Conservation (phyloP, 108 stramenopile species). For the Fragilariopsis cylindrus region DNA sequence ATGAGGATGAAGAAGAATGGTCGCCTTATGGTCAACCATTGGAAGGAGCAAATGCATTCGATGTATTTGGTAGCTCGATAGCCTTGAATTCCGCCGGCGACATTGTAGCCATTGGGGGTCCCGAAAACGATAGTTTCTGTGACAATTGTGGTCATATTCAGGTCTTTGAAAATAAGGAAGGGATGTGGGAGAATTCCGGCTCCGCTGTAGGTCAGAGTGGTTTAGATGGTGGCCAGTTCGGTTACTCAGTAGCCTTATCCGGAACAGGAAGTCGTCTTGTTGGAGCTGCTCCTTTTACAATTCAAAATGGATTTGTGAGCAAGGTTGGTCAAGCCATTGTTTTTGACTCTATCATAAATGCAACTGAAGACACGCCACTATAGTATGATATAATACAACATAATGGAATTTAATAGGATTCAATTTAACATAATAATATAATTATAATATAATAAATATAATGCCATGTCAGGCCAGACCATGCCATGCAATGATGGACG, state of each 20-base stretch:
- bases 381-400: no score
- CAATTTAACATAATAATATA: no score
- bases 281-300: slow-evolving; percentile 45
- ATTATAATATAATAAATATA: no score
- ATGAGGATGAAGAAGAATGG: slow-evolving; percentile 20
- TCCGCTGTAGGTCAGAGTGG: slow-evolving; percentile 26
- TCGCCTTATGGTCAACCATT: slow-evolving; percentile 22
- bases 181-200: slow-evolving; percentile 16
- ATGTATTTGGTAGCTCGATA: slow-evolving; percentile 35
- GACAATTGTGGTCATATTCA: slow-evolving; percentile 31
- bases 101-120: slow-evolving; percentile 40
- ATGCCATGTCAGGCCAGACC: no score
- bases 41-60: slow-evolving; percentile 24
- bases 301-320: slow-evolving; percentile 33
- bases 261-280: slow-evolving; percentile 29
- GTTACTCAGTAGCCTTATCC: slow-evolving; percentile 40
- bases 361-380: no score
- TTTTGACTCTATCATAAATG: slow-evolving; percentile 21
- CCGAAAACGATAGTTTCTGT: slow-evolving; percentile 33
- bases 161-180: slow-evolving; percentile 24
- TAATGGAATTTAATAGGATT: no score
- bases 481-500: no score
- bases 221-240: slow-evolving; percentile 31
- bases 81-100: slow-evolving; percentile 40
- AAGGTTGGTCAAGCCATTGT: slow-evolving; percentile 36